Evolutionary conservation across 2,329 filamentous ascomycete species (phyloP), one percentile per base, ranked within the genome.

Genomic region (Diaporthe capsici): DNA sequence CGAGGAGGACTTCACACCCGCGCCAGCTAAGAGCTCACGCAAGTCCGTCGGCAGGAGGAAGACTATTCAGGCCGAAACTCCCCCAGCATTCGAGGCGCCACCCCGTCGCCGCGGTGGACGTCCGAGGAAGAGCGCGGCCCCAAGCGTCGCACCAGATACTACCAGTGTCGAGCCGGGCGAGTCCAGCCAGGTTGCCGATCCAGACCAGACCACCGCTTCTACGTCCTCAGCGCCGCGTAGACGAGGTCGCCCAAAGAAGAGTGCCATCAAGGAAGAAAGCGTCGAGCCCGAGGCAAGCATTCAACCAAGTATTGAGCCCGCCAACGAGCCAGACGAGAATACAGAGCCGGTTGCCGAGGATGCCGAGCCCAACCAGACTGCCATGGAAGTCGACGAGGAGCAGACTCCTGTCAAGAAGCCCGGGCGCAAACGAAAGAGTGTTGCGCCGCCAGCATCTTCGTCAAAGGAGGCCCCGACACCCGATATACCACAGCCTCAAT

Each of bases 1-100:
- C 34, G 94, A 94, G 78, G 93, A 96, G 68, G 94, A 98, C 68
- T 97, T 95, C 81, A 94, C 93, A 60, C 95, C 95, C 3, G 93
- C 93, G 65, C 90, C 93, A 1, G 87, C 90, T 76, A 88, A 86
- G 63, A 90, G 88, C 76, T 71, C 71, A 10, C 83, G 84, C 70
- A 84, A 83, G 71, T 81, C 85, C 12, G 76, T 79, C 7, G 78
- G 78, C 37, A 77, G 83, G 28, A 84, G 87, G 63, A 85, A 75
- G 57, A 77, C 73, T 4, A 71, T 65, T n/a, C 76, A 71, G 57
- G 70, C 71, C 44, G 73, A 77, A 17, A 77, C 76, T 4, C 76
- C 76, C 31, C 73, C 76, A 34, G 70, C 71, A 37, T 55, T 73
- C 25, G 73, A 47, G 31, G 85, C 86, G 4, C 86, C 87, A 22